Evolutionary conservation across 805 yeast species (phyloP).

Genomic region (Schizosaccharomyces osmophilus): DNA sequence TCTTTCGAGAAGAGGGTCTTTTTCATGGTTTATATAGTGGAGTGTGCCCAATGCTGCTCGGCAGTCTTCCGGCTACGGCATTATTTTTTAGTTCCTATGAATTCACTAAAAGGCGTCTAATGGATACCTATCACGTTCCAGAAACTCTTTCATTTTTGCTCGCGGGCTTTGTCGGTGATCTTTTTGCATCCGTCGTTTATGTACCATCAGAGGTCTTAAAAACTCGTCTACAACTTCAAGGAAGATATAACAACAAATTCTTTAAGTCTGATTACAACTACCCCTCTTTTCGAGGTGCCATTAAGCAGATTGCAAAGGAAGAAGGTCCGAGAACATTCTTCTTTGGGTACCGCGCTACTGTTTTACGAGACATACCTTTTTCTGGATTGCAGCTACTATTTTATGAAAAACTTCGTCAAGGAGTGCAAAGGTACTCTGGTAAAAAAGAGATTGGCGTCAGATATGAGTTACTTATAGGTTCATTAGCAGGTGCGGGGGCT

Average conservation of each 20-base stretch:
- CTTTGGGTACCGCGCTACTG: conserved; percentile 83
- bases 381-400: conserved; percentile 90
- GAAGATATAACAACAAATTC: conserved; percentile 53
- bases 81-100: conserved; percentile 88
- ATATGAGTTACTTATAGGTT: conserved; percentile 66
- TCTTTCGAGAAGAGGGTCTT: conserved; percentile 67
- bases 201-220: conserved; percentile 76
- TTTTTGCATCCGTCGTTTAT: conserved; percentile 64
- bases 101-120: conserved; percentile 43
- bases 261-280: conserved; percentile 75
- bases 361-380: conserved; percentile 80
- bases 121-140: conserved; percentile 31
- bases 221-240: conserved; percentile 82
- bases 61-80: conserved; percentile 80
- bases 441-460: conserved; percentile 15
- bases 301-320: conserved; percentile 29
- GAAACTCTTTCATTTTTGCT: conserved; percentile 59
- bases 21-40: conserved; percentile 76
- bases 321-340: conserved; percentile 64
- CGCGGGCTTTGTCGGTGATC: conserved; percentile 65
- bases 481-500: conserved; percentile 84
- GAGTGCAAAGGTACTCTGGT: conserved; percentile 7
- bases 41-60: conserved; percentile 71
- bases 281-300: conserved; percentile 47
- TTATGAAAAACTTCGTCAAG: conserved; percentile 32